These are phyloP conservation scores for Candida berthetii DNA, from an alignment of 805 yeast genomes.

Conservation along the genomic window DNA sequence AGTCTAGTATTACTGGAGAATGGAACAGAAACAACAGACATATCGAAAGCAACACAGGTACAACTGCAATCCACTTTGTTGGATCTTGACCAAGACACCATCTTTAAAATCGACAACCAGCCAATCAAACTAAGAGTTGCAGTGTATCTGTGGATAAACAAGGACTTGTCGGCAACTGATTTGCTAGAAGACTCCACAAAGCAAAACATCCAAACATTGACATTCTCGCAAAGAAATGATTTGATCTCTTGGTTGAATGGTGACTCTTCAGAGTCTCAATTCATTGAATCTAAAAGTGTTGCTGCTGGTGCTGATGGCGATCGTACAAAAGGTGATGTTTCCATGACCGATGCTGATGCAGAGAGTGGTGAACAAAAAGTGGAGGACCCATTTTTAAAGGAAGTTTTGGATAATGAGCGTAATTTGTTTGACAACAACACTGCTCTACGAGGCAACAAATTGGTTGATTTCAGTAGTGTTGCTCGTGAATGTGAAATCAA, in stretches of 20 bases:
- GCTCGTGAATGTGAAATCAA: slow-evolving; percentile 59
- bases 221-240: slow-evolving; percentile 82
- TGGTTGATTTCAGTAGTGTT: slow-evolving; percentile 60
- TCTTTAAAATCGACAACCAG: slow-evolving; percentile 45
- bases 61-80: slow-evolving; percentile 14
- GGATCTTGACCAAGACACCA: slow-evolving; percentile 42
- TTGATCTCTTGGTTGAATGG: slow-evolving; percentile 79
- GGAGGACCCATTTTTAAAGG: slow-evolving; percentile 28
- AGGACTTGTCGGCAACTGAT: slow-evolving; percentile 71
- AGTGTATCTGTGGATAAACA: slow-evolving; percentile 72
- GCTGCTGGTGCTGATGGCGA: background rate
- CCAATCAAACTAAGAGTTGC: slow-evolving; percentile 52
- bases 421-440: slow-evolving; percentile 53
- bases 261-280: slow-evolving; percentile 51
- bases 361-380: too few relatives aligned
- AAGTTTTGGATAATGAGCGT: slow-evolving; percentile 33
- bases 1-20: slow-evolving; percentile 16
- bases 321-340: background rate
- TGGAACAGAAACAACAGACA: slow-evolving; percentile 26
- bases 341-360: too few relatives aligned
- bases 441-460: slow-evolving; percentile 58
- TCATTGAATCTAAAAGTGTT: slow-evolving; percentile 25
- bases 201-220: slow-evolving; percentile 58
- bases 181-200: slow-evolving; percentile 70
- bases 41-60: slow-evolving; percentile 26